Percentiles rank a stretch among this genome's conserved stretches.
phyloP scores from a whole-genome alignment of 805 yeast genomes.

The Danielozyma ontarioensis region DNA sequence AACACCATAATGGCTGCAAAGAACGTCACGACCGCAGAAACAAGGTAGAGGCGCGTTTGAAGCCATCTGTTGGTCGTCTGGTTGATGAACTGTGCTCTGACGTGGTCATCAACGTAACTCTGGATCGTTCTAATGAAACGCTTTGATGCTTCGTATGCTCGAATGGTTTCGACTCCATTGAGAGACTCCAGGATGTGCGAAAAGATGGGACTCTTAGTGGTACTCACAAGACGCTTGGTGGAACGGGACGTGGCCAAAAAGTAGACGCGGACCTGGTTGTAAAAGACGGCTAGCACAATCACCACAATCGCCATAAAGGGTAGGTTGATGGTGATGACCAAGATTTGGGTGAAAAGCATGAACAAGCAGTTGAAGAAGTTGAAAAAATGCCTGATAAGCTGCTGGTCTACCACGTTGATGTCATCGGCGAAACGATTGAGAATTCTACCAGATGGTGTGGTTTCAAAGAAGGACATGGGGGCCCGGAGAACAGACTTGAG shows the following conservation, averaged over 20 bases:
- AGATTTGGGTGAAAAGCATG: neutral
- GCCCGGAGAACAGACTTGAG: slow-evolving; percentile 11
- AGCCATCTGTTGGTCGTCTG: slow-evolving; percentile 22
- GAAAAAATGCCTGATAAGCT: no score
- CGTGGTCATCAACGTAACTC: slow-evolving; percentile 14
- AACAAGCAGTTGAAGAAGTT: neutral
- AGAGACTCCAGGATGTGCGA: slow-evolving; percentile 25
- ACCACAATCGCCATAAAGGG: neutral
- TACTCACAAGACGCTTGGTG: slow-evolving; percentile 20
- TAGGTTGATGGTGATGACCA: neutral
- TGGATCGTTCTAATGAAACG: slow-evolving; percentile 19
- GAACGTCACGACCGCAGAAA: slow-evolving; percentile 15
- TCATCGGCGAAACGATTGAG: slow-evolving; percentile 14
- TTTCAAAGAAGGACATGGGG: slow-evolving; percentile 16
- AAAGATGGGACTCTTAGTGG: slow-evolving; percentile 21
- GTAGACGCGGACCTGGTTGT: slow-evolving; percentile 15
- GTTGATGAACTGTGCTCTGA: slow-evolving; percentile 14
- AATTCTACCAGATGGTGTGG: slow-evolving; percentile 14
- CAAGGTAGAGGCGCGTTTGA: slow-evolving; percentile 18
- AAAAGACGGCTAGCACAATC: slow-evolving; percentile 5
- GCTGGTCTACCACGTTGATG: slow-evolving; percentile 1
- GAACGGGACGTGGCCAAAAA: slow-evolving; percentile 23
- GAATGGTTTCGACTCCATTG: slow-evolving; percentile 22
- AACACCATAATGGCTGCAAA: slow-evolving; percentile 14
- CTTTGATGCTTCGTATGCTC: slow-evolving; percentile 19